These are phyloP conservation scores for Nicotiana benthamiana DNA, from an alignment of 257 asterid genomes.

Conservation along the genomic window DNA sequence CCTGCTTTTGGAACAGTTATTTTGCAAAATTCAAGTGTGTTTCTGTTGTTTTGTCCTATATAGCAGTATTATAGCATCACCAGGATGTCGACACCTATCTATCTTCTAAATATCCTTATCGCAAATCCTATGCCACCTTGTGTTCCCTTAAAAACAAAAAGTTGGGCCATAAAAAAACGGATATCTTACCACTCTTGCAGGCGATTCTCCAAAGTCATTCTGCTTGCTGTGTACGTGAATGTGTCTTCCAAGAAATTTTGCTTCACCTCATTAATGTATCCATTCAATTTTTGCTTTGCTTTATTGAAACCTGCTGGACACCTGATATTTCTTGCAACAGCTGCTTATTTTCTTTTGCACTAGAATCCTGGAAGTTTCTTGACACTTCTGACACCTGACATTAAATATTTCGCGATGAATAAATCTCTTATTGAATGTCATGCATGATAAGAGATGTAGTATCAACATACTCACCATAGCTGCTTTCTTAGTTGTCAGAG, in stretches of 20 bases:
- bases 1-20: neutral
- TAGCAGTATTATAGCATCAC: neutral
- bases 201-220: slow-evolving; percentile 41
- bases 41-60: slow-evolving; percentile 1
- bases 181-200: slow-evolving; percentile 53
- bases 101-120: neutral
- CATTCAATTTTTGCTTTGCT: slow-evolving; percentile 40
- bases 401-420: neutral
- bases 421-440: neutral
- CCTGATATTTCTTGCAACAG: slow-evolving; percentile 37
- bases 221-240: slow-evolving; percentile 39
- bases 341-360: slow-evolving; percentile 42
- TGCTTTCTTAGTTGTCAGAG: slow-evolving; percentile 46
- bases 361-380: slow-evolving; percentile 43
- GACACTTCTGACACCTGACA: slow-evolving; percentile 64
- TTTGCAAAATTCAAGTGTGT: neutral
- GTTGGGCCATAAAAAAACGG: neutral
- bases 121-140: neutral
- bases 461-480: slow-evolving; percentile 34
- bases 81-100: neutral
- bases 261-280: slow-evolving; percentile 42
- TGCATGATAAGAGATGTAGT: neutral
- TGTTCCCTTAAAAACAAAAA: neutral
- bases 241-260: slow-evolving; percentile 43
- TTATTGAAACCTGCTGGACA: slow-evolving; percentile 46